These are phyloP conservation scores for Metarhizium guizhouense DNA, from an alignment of 2,329 filamentous ascomycete species.

Conservation along the genomic window DNA sequence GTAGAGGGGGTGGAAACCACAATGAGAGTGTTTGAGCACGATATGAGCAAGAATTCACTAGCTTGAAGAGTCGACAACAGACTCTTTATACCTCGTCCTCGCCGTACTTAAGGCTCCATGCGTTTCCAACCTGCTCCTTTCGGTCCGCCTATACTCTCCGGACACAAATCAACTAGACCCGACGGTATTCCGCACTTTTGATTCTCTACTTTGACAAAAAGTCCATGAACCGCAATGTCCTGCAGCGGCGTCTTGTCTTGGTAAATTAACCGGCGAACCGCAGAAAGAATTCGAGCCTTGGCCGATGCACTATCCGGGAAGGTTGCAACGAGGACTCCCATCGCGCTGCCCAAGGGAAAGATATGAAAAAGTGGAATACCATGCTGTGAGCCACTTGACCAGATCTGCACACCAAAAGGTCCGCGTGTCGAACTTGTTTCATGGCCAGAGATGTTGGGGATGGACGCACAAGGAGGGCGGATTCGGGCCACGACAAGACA, in stretches of 20 bases:
- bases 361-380: not conserved
- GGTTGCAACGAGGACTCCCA: not conserved
- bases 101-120: not conserved
- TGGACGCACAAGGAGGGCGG: too few species aligned
- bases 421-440: too few species aligned
- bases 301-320: not conserved
- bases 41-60: not conserved
- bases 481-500: too few species aligned
- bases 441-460: too few species aligned
- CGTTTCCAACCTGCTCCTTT: not conserved
- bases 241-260: not conserved
- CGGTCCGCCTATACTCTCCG: too few species aligned
- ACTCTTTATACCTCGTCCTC: not conserved
- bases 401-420: not conserved
- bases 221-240: not conserved
- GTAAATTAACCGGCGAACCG: not conserved
- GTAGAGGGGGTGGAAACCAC: not conserved
- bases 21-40: not conserved
- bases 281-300: not conserved
- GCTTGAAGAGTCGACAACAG: not conserved
- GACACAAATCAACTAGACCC: too few species aligned
- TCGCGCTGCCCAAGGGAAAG: not conserved
- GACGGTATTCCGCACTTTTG: too few species aligned
- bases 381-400: not conserved
- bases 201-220: too few species aligned